Evolutionary conservation across 257 asterid species (phyloP).

Genomic region (Nicotiana benthamiana): DNA sequence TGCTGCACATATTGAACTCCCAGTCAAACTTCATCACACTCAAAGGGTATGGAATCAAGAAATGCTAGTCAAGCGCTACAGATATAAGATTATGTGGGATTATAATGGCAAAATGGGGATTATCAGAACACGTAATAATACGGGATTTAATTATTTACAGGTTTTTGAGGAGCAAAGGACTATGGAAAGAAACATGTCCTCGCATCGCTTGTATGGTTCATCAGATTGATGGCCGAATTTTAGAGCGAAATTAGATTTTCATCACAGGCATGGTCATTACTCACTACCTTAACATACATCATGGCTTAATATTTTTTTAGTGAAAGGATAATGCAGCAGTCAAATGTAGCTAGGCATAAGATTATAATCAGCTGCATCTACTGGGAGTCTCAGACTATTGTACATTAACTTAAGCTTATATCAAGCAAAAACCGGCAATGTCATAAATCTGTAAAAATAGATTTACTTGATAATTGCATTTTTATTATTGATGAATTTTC

Average conservation of each 20-base stretch:
- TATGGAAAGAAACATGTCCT: not conserved
- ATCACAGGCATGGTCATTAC: not conserved
- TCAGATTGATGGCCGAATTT: not conserved
- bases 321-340: not conserved
- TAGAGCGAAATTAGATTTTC: not conserved
- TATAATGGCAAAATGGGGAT: not conserved
- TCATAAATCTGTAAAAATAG: not conserved
- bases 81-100: not conserved
- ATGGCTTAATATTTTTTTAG: not conserved
- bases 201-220: not conserved
- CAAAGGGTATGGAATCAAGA: not conserved
- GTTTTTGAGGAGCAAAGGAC: not conserved
- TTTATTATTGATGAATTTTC: not conserved
- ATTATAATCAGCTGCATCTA: not conserved
- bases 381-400: not conserved
- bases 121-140: not conserved
- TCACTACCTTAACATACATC: not conserved
- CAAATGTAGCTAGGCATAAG: not conserved
- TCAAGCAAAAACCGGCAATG: not conserved
- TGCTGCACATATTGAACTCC: slow-evolving; percentile 45
- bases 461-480: not conserved
- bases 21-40: not conserved
- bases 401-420: not conserved
- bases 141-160: not conserved
- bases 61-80: not conserved